Conservation (phyloP, 176 grass and related monocot species). For the Eleusine indica region DNA sequence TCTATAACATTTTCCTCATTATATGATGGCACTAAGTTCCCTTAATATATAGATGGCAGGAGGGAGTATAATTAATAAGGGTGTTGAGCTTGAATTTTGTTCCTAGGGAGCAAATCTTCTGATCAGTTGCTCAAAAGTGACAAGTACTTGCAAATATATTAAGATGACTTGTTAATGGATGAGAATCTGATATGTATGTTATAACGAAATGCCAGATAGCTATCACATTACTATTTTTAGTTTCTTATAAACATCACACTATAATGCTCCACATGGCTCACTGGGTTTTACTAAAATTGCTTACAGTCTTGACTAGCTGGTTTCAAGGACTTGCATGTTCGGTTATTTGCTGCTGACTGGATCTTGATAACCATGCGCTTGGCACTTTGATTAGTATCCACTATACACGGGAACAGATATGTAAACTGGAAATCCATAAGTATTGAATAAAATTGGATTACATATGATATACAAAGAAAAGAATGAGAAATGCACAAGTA, state of each 20-base stretch:
- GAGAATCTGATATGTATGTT: too few species aligned
- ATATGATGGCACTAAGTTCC: too few species aligned
- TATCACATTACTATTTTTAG: not conserved
- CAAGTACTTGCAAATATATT: too few species aligned
- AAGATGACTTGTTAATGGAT: too few species aligned
- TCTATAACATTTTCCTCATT: too few species aligned
- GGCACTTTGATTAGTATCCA: not conserved
- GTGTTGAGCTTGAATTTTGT: too few species aligned
- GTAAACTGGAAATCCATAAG: not conserved
- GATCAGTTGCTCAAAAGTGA: too few species aligned
- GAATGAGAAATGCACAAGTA: too few species aligned
- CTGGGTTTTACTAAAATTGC: not conserved
- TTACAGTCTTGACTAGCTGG: not conserved
- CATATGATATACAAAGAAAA: not conserved
- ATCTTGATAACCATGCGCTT: not conserved
- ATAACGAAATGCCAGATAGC: not conserved
- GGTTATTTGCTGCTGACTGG: not conserved
- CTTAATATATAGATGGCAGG: too few species aligned
- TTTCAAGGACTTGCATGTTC: not conserved
- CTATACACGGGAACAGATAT: not conserved
- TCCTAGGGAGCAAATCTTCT: too few species aligned
- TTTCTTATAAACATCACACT: not conserved
- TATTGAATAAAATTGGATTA: not conserved
- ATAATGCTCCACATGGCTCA: not conserved
- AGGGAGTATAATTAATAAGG: too few species aligned